These are phyloP conservation scores for Yamadazyma sp. DNA, from an alignment of 1,139 yeast species.

Conservation along the genomic window DNA sequence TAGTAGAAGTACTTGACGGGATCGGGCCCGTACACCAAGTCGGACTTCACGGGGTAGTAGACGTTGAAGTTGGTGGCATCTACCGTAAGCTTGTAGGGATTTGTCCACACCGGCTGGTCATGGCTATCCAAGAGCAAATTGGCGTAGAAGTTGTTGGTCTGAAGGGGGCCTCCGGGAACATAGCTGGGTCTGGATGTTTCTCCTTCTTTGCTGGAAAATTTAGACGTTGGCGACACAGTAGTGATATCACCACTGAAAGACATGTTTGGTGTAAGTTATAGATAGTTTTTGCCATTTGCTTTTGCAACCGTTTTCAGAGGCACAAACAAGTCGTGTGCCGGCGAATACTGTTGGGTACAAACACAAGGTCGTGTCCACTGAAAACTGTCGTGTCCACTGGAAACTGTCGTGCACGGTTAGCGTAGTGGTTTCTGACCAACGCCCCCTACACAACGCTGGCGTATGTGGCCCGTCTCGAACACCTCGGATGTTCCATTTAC, in stretches of 20 bases:
- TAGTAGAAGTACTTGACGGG: slow-evolving; percentile 42
- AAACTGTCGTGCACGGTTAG: too few species aligned
- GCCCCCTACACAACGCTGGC: too few species aligned
- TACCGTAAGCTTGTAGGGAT: slow-evolving; percentile 65
- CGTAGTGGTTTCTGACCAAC: too few species aligned
- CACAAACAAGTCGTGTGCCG: too few species aligned
- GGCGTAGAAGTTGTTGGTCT: slow-evolving; percentile 79
- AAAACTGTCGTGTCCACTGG: too few species aligned
- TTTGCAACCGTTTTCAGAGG: too few species aligned
- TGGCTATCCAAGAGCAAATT: slow-evolving; percentile 66
- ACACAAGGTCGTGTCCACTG: too few species aligned
- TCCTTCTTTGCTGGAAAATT: slow-evolving; percentile 41
- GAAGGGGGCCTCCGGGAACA: slow-evolving; percentile 41
- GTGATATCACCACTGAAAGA: slow-evolving; percentile 39
- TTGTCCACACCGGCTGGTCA: slow-evolving; percentile 63
- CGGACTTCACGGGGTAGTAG: slow-evolving; percentile 52
- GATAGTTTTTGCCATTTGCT: too few species aligned
- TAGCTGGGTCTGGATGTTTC: slow-evolving; percentile 36
- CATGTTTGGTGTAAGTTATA: slow-evolving; percentile 6
- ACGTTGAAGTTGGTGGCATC: slow-evolving; percentile 55
- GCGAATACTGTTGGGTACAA: too few species aligned
- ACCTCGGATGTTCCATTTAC: too few species aligned
- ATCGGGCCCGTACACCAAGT: slow-evolving; percentile 63
- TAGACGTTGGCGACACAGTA: slow-evolving; percentile 41
- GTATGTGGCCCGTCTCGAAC: too few species aligned